Evolutionary conservation across 2,329 filamentous ascomycete genomes (phyloP).

Genomic region (Ophiosphaerella herpotricha): DNA sequence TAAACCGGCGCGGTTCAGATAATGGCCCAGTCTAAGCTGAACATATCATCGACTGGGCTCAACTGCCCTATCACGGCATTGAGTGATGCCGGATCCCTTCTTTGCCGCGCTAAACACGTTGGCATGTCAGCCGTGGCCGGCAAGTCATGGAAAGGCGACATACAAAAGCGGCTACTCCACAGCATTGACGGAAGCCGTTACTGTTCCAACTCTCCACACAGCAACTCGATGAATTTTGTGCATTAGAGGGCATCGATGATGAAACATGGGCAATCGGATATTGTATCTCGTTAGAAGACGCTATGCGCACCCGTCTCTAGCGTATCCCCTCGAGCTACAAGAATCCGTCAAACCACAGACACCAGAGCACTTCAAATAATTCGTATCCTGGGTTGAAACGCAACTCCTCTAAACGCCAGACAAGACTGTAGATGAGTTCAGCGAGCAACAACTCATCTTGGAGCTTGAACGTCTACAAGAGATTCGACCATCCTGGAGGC

Average conservation of each 20-base stretch:
- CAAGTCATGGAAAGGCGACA: neutral
- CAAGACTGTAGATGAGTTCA: neutral
- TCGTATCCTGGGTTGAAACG: neutral
- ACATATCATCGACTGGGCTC: neutral
- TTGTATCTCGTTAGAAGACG: neutral
- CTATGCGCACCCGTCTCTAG: neutral
- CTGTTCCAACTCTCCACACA: neutral
- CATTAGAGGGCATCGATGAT: neutral
- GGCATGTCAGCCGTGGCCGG: neutral
- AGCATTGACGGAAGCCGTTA: conserved; percentile 8
- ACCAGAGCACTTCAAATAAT: neutral
- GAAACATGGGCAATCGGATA: neutral
- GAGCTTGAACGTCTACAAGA: neutral
- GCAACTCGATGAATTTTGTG: conserved; percentile 2
- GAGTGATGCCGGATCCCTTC: neutral
- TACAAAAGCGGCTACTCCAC: conserved; percentile 5
- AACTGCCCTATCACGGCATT: neutral
- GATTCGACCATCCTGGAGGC: conserved; percentile 1
- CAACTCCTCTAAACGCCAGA: neutral
- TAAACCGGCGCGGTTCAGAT: neutral
- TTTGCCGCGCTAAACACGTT: neutral
- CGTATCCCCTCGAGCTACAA: neutral
- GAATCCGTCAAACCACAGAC: neutral
- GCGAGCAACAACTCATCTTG: too few species aligned
- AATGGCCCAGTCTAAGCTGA: neutral